Evolutionary conservation across 371 early-diverging fungal genomes (phyloP).

Genomic region (Rhizopus stolonifer): DNA sequence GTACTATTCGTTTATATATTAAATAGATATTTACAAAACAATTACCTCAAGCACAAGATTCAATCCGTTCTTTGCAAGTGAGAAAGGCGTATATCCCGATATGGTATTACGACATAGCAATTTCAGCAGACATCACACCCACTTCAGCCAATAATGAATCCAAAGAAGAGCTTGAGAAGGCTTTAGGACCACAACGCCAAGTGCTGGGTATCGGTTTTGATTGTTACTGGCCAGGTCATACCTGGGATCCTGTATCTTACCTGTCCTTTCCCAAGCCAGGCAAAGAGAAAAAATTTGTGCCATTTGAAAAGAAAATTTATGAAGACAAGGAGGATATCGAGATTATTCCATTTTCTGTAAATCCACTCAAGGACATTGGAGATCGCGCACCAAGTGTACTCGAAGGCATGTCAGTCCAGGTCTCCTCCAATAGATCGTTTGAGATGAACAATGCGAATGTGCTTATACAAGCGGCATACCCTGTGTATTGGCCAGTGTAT

Average conservation of each 20-base stretch:
- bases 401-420: constrained; percentile 12
- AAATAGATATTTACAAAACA: constrained; percentile 27
- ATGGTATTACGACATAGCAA: constrained; percentile 37
- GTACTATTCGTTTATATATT: too few relatives aligned
- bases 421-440: background rate
- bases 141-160: constrained; percentile 3
- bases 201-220: constrained; percentile 28
- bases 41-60: constrained; percentile 27
- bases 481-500: constrained; percentile 37
- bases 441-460: constrained; percentile 20
- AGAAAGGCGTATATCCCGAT: constrained; percentile 34
- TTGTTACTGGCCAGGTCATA: constrained; percentile 36
- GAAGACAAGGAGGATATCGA: constrained; percentile 18
- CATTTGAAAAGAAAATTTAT: constrained; percentile 19
- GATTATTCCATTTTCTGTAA: constrained; percentile 25
- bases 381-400: constrained; percentile 6
- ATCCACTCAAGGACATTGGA: constrained; percentile 20
- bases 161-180: background rate
- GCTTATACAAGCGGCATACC: constrained; percentile 26
- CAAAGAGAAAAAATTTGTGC: constrained; percentile 17
- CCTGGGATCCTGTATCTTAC: constrained; percentile 31
- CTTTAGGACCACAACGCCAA: constrained; percentile 17
- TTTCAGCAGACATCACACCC: constrained; percentile 20
- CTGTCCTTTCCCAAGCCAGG: constrained; percentile 23
- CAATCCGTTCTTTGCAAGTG: constrained; percentile 21